Evolutionary conservation across 2,329 filamentous ascomycete genomes (phyloP).

Genomic region (Xylaria sp.): DNA sequence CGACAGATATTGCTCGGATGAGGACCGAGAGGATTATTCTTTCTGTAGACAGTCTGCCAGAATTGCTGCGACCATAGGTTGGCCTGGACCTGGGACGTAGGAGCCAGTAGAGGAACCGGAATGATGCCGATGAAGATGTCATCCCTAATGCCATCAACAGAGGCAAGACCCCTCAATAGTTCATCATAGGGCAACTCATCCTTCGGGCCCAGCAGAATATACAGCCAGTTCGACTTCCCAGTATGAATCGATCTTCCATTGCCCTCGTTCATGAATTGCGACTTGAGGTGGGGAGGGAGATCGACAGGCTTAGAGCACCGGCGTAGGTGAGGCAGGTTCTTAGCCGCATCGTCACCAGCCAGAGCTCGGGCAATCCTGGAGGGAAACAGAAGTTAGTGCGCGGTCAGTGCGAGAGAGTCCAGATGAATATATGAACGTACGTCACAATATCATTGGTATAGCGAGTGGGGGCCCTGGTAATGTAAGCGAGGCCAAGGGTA

Average conservation of each 20-base stretch:
- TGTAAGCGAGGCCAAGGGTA: constrained; percentile 70
- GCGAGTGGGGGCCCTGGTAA: constrained; percentile 77
- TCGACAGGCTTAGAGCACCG: constrained; percentile 78
- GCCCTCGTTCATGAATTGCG: constrained; percentile 69
- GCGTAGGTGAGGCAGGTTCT: constrained; percentile 76
- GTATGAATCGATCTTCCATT: constrained; percentile 68
- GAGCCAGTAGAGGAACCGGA: constrained; percentile 76
- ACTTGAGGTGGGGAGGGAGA: constrained; percentile 73
- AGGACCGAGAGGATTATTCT: constrained; percentile 87
- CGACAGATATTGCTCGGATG: constrained; percentile 80
- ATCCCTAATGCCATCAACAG: constrained; percentile 62
- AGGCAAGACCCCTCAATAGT: constrained; percentile 60
- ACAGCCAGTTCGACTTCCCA: constrained; percentile 69
- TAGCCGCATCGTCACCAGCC: constrained; percentile 69
- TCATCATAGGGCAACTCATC: constrained; percentile 65
- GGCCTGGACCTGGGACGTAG: constrained; percentile 80
- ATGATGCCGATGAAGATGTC: constrained; percentile 70
- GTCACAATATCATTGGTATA: constrained; percentile 77
- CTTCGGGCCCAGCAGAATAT: constrained; percentile 66
- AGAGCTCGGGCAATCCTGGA: constrained; percentile 63
- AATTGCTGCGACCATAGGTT: constrained; percentile 78
- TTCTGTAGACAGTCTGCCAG: constrained; percentile 88
- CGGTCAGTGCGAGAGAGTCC: constrained; percentile 14
- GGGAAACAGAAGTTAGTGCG: constrained; percentile 46
- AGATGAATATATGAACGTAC: constrained; percentile 60